A percentile compares a stretch with the other conserved stretches of the same genome.
Evolutionary conservation across 1,284 basidiomycete species (phyloP).

Genomic region (Moniliella sp.): DNA sequence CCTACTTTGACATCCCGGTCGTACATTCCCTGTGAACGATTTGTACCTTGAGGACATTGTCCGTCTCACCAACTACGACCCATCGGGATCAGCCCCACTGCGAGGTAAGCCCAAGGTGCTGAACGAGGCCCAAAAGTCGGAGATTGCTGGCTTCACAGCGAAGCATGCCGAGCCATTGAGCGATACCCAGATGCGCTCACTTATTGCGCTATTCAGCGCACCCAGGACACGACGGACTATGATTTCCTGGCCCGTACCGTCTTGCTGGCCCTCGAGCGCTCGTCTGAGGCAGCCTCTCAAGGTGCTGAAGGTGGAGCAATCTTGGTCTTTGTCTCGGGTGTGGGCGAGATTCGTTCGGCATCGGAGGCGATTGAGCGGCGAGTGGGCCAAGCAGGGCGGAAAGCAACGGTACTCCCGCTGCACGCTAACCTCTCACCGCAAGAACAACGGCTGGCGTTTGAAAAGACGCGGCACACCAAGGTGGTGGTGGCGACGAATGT

Average conservation of each 20-base stretch:
- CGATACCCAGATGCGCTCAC: no score
- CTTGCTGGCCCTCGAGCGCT: no score
- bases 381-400: constrained; percentile 32
- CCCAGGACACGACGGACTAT: no score
- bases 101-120: no score
- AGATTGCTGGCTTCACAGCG: no score
- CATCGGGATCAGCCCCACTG: no score
- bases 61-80: background rate
- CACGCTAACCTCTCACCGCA: constrained; percentile 70
- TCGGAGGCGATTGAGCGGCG: constrained; percentile 50
- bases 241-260: no score
- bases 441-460: constrained; percentile 63
- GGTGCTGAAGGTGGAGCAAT: constrained; percentile 38
- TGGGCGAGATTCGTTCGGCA: constrained; percentile 23
- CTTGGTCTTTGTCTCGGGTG: constrained; percentile 65
- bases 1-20: constrained; percentile 63
- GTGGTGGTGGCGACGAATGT: constrained; percentile 76
- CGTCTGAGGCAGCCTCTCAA: no score
- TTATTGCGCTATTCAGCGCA: no score
- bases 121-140: no score
- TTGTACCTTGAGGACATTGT: constrained; percentile 29
- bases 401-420: constrained; percentile 52
- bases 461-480: constrained; percentile 41
- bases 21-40: constrained; percentile 26
- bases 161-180: no score